These are phyloP conservation scores for Taphrina wiesneri DNA, from an alignment of 1,139 yeast genomes.

Conservation along the genomic window DNA sequence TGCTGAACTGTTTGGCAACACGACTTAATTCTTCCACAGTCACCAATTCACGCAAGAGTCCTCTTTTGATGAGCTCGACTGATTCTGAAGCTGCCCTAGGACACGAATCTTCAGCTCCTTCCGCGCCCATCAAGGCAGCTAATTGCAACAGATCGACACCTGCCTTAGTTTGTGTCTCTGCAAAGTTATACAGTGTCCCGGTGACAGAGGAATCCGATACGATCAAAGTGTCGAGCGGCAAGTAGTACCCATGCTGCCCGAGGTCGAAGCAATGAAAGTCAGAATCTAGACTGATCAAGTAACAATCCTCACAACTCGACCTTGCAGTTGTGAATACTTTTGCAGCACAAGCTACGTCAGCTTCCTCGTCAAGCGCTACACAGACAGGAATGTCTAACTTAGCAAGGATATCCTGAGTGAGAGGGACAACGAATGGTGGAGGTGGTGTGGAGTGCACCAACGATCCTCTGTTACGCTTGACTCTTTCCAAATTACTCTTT, in stretches of 20 bases:
- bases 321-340: background rate
- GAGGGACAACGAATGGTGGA: conserved; percentile 3
- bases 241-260: conserved; percentile 10
- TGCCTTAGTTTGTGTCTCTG: background rate
- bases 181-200: background rate
- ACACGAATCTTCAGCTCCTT: background rate
- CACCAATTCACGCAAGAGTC: background rate
- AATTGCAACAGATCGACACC: conserved; percentile 1
- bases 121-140: conserved; percentile 22
- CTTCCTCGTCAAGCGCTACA: conserved; percentile 4
- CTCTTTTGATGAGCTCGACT: background rate
- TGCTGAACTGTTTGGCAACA: background rate
- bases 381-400: background rate
- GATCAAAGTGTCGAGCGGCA: conserved; percentile 2
- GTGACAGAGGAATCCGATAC: conserved; percentile 8
- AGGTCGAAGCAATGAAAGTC: conserved; percentile 22
- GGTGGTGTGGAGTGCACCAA: conserved; percentile 2
- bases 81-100: conserved; percentile 4
- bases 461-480: conserved; percentile 4
- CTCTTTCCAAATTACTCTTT: background rate
- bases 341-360: conserved; percentile 14
- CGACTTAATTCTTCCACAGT: background rate
- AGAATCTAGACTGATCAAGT: conserved; percentile 18
- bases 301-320: background rate
- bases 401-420: conserved; percentile 4